phyloP scores from a whole-genome alignment of 495 filamentous ascomycete genomes.

The Tuber borchii region DNA sequence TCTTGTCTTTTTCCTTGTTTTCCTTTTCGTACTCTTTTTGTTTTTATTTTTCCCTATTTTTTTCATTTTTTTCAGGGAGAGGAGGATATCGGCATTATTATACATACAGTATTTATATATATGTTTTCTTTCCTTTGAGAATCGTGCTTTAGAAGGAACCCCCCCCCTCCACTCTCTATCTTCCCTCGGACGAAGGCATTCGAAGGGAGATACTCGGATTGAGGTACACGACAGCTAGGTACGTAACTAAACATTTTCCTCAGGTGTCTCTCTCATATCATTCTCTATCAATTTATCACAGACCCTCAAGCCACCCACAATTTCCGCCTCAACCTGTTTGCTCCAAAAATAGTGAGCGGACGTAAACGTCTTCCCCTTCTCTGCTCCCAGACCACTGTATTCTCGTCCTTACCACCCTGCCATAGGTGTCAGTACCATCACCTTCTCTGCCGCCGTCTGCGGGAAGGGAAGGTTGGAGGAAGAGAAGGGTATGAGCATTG shows the following conservation, averaged over 20 bases:
- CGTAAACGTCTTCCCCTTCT: conserved; percentile 13
- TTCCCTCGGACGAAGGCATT: not conserved
- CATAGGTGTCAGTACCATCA: conserved; percentile 16
- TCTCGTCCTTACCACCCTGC: conserved; percentile 11
- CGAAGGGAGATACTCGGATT: not conserved
- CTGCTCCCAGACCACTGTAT: not conserved
- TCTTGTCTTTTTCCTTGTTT: not conserved
- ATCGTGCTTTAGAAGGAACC: conserved; percentile 5
- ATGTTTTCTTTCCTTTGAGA: conserved; percentile 16
- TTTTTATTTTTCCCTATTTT: conserved; percentile 22
- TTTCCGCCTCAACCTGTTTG: conserved; percentile 25
- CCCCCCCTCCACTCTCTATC: conserved; percentile 7
- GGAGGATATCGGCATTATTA: conserved; percentile 1
- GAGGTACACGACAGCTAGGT: not conserved
- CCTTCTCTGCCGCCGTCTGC: conserved; percentile 22
- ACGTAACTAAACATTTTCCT: not conserved
- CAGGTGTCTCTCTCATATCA: not conserved
- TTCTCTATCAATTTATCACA: conserved; percentile 29
- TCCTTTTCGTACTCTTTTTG: not conserved
- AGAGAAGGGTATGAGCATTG: conserved; percentile 12
- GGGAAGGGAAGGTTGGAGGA: conserved; percentile 11
- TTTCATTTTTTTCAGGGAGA: conserved; percentile 9
- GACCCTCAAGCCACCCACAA: conserved; percentile 14
- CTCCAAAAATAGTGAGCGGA: conserved; percentile 36
- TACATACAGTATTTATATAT: conserved; percentile 2